phyloP scores from a whole-genome alignment of 306 rosid species.

The Pachyrhizus erosus region DNA sequence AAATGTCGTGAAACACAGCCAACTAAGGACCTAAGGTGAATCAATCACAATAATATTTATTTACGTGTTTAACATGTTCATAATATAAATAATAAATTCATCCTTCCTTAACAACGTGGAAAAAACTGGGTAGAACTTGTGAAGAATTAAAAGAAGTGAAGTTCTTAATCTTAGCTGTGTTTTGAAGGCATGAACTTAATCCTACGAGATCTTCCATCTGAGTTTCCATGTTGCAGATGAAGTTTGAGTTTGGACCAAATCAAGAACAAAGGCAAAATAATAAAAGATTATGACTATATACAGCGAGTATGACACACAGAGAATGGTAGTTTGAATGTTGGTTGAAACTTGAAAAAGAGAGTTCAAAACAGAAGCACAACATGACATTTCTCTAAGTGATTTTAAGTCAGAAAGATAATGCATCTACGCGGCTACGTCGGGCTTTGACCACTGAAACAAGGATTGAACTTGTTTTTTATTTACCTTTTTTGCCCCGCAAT shows the following conservation, averaged over 20 bases:
- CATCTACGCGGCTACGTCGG: conserved; percentile 26
- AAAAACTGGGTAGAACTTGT: background rate
- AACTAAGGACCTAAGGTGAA: background rate
- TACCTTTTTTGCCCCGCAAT: no score
- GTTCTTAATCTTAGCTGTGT: background rate
- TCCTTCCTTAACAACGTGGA: background rate
- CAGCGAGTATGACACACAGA: no score
- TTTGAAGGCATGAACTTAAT: background rate
- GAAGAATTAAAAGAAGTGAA: background rate
- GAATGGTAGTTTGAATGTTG: background rate
- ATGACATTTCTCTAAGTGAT: background rate
- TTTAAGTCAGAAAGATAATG: background rate
- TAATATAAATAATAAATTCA: background rate
- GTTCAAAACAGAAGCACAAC: background rate
- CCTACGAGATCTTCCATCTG: background rate
- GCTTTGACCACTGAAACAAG: background rate
- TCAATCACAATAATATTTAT: background rate
- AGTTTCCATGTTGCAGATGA: background rate
- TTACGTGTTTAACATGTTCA: background rate
- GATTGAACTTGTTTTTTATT: background rate
- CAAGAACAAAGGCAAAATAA: background rate
- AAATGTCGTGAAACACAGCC: background rate
- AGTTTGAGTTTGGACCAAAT: background rate
- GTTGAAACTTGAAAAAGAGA: background rate
- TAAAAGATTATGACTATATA: background rate